Conservation (phyloP, 768 basidiomycete genomes). For the Trametes meyenii region DNA sequence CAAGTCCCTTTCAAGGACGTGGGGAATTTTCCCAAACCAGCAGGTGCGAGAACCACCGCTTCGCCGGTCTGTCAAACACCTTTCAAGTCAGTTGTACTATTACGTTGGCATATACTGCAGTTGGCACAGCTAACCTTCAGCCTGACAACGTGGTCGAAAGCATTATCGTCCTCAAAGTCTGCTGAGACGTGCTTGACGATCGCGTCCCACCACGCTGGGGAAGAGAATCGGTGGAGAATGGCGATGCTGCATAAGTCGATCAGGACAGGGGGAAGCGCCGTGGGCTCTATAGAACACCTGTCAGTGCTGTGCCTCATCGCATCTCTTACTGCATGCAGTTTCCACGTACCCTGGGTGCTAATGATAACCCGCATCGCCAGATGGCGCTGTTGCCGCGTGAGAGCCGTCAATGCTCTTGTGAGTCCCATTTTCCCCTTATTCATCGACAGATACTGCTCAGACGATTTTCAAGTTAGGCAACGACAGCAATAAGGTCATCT, state of each 20-base stretch:
- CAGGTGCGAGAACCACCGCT: slow-evolving; percentile 69
- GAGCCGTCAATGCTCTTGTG: slow-evolving; percentile 60
- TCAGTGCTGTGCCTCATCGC: neutral
- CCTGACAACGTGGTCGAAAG: slow-evolving; percentile 66
- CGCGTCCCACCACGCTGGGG: slow-evolving; percentile 76
- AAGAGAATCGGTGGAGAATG: slow-evolving; percentile 75
- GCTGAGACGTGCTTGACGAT: slow-evolving; percentile 68
- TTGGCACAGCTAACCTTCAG: slow-evolving; percentile 50
- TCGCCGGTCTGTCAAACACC: slow-evolving; percentile 59
- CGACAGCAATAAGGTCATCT: neutral
- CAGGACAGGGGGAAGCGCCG: slow-evolving; percentile 66
- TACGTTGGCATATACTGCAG: neutral
- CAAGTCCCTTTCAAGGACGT: neutral
- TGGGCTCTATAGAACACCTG: slow-evolving; percentile 59
- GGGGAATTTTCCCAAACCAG: slow-evolving; percentile 39
- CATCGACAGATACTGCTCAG: slow-evolving; percentile 57
- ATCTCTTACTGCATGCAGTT: neutral
- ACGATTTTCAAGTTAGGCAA: neutral
- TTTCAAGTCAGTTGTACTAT: neutral
- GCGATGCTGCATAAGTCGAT: slow-evolving; percentile 67
- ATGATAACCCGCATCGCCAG: slow-evolving; percentile 73
- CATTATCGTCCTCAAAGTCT: slow-evolving; percentile 57
- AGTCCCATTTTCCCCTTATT: slow-evolving; percentile 51
- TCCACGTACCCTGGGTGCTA: slow-evolving; percentile 66
- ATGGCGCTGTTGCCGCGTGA: slow-evolving; percentile 75